Evolutionary conservation across 306 rosid species (phyloP).

Genomic region (Malus sylvestris): DNA sequence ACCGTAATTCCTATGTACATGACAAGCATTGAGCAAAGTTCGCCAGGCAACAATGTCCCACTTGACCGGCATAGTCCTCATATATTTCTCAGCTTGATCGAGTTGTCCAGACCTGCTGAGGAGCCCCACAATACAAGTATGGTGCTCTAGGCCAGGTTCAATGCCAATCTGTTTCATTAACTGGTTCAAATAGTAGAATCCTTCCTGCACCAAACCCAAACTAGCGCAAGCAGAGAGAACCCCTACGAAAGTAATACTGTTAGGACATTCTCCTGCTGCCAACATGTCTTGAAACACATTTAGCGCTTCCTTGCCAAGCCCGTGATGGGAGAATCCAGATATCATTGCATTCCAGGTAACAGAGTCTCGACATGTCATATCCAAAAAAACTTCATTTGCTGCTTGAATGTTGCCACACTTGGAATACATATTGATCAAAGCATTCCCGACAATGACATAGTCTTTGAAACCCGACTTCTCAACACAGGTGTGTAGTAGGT

Average conservation of each 20-base stretch:
- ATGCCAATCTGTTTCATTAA: constrained; percentile 31
- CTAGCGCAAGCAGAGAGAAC: constrained; percentile 59
- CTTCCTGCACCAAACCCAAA: constrained; percentile 45
- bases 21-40: constrained; percentile 33
- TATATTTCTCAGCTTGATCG: constrained; percentile 25
- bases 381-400: constrained; percentile 39
- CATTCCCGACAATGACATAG: constrained; percentile 42
- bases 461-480: constrained; percentile 51
- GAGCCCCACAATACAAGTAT: constrained; percentile 34
- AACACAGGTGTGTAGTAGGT: constrained; percentile 36
- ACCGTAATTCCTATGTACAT: constrained; percentile 20
- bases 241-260: constrained; percentile 44
- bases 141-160: constrained; percentile 32
- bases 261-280: constrained; percentile 37
- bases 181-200: constrained; percentile 42
- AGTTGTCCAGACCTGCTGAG: constrained; percentile 35
- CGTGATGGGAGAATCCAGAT: constrained; percentile 61
- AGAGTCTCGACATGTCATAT: constrained; percentile 30
- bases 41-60: constrained; percentile 39
- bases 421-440: constrained; percentile 64
- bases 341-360: constrained; percentile 61
- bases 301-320: constrained; percentile 60
- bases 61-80: constrained; percentile 21
- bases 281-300: constrained; percentile 46
- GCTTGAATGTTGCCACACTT: constrained; percentile 56